Evolutionary conservation across 176 grass and related monocot genomes (phyloP), one percentile per base, ranked within the genome.

Genomic region (Phyllostachys edulis): DNA sequence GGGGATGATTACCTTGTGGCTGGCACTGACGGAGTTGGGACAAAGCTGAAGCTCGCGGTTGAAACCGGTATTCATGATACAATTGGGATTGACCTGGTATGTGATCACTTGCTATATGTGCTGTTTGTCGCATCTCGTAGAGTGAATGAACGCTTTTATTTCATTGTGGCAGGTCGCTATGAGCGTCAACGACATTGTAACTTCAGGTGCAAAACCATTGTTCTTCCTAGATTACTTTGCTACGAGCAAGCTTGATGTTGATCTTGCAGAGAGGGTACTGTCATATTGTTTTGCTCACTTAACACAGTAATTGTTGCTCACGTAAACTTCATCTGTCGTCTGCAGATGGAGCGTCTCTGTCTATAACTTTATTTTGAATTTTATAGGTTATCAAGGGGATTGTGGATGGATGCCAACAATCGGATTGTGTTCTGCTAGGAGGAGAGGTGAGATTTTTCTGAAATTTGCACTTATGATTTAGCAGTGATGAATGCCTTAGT

Each of bases 181-280:
- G 96, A 99, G 96, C 50, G 96, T 99, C 36, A 99, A 99, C 77
- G 93, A 99, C 78, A 96, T 99, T 71, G 75, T 99, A 78, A 99
- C 96, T 32, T 94, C 93, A 5, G 96, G 96, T 39, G 96, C 96
- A 21, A 90, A 94, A 67, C 96, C 96, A 57, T 64, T 99, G 61
- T 99, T 99, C 80, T 99, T 99, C 86, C 89, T 99, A 21, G 96
- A 99, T 85, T 99, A 99, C 39, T 99, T 79, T 71, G 89, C 91
- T 51, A 96, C 96, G 1, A 99, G 96, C 91, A 82, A 84, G 71
- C 91, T 99, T 42, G 90, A 99, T 76, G 91, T 99, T 37, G 93
- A 99, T 80, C 96, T 99, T 75, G 96, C 96, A 49, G 96, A 94
- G 84, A 96, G 94, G 93, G 96, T 96, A 67, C 15, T 78, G 47